Evolutionary conservation across 352 stramenopile species (phyloP).

Genomic region (Phytophthora sansomeana): DNA sequence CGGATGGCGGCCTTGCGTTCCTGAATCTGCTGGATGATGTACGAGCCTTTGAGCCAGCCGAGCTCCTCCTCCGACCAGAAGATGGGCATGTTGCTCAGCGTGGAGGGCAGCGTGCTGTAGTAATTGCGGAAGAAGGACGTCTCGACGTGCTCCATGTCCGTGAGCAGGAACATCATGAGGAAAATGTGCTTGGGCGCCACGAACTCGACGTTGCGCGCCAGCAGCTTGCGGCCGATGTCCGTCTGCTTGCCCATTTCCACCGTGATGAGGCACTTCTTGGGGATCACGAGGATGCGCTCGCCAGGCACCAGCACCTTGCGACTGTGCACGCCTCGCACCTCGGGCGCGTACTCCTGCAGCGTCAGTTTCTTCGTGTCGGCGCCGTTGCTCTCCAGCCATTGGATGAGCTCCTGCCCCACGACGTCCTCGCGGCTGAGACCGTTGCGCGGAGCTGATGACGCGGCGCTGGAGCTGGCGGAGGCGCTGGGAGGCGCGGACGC

Average conservation of each 20-base stretch:
- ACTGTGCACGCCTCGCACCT: slow-evolving; percentile 94
- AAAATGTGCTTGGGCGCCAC: slow-evolving; percentile 99
- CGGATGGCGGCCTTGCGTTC: slow-evolving; percentile 96
- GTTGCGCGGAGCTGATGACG: slow-evolving; percentile 17
- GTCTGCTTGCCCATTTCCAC: slow-evolving; percentile 99
- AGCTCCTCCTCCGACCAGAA: slow-evolving; percentile 98
- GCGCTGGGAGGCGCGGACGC: slow-evolving; percentile 1
- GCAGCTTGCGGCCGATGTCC: slow-evolving; percentile 94
- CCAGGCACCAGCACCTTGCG: slow-evolving; percentile 85
- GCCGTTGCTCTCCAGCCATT: slow-evolving; percentile 76
- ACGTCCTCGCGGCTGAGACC: slow-evolving; percentile 40
- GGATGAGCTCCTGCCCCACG: slow-evolving; percentile 71
- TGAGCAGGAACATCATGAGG: slow-evolving; percentile 99
- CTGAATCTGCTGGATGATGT: slow-evolving; percentile 95
- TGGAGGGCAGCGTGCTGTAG: slow-evolving; percentile 97
- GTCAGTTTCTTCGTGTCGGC: slow-evolving; percentile 82
- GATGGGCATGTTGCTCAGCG: slow-evolving; percentile 98
- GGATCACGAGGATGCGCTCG: slow-evolving; percentile 92
- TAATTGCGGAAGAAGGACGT: slow-evolving; percentile 94
- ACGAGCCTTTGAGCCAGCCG: slow-evolving; percentile 91
- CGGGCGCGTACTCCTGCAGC: slow-evolving; percentile 91
- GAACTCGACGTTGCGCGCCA: slow-evolving; percentile 94
- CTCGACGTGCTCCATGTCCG: slow-evolving; percentile 94
- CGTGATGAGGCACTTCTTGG: slow-evolving; percentile 97
- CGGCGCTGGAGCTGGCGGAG: not conserved